Percentiles rank a stretch among this genome's conserved stretches.
phyloP scores from a whole-genome alignment of 495 filamentous ascomycete genomes.

The Aspergillus indologenus region DNA sequence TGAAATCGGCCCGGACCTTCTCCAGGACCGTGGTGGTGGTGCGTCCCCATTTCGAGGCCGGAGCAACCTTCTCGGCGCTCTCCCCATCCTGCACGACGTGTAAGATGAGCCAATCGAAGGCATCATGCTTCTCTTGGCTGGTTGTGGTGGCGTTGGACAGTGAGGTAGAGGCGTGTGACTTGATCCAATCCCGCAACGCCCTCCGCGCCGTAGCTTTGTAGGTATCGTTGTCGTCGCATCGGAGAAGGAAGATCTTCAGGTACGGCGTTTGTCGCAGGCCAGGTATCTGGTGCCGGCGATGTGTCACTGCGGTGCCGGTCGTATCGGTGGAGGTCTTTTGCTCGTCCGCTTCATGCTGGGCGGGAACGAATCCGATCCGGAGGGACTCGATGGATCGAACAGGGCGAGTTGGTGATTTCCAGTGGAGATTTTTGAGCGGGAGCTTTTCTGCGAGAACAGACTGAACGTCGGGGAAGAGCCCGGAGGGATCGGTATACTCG shows the following conservation, averaged over 20 bases:
- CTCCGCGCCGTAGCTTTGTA: constrained; percentile 80
- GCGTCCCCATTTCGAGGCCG: constrained; percentile 76
- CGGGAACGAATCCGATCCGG: constrained; percentile 78
- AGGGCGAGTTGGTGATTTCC: constrained; percentile 90
- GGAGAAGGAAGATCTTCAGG: constrained; percentile 81
- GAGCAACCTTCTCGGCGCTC: constrained; percentile 66
- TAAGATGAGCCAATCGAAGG: constrained; percentile 93
- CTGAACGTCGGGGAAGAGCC: constrained; percentile 77
- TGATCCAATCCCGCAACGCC: constrained; percentile 86
- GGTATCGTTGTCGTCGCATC: constrained; percentile 90
- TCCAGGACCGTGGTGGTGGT: constrained; percentile 79
- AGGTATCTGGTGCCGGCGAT: constrained; percentile 90
- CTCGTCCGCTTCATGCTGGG: constrained; percentile 32
- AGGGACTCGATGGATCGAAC: constrained; percentile 88
- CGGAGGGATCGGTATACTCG: constrained; percentile 84
- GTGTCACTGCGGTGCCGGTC: constrained; percentile 39
- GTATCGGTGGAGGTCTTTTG: constrained; percentile 37
- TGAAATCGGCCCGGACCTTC: constrained; percentile 89
- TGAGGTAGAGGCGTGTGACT: constrained; percentile 59
- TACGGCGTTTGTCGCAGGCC: constrained; percentile 92
- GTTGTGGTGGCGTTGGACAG: constrained; percentile 39
- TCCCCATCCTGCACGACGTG: constrained; percentile 71
- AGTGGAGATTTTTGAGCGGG: constrained; percentile 90
- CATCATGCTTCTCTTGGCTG: constrained; percentile 81
- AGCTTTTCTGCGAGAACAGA: constrained; percentile 72